Percentiles rank a stretch among this genome's conserved stretches.
Conservation (phyloP, 768 basidiomycete genomes). For the Leucosporidium scottii region DNA sequence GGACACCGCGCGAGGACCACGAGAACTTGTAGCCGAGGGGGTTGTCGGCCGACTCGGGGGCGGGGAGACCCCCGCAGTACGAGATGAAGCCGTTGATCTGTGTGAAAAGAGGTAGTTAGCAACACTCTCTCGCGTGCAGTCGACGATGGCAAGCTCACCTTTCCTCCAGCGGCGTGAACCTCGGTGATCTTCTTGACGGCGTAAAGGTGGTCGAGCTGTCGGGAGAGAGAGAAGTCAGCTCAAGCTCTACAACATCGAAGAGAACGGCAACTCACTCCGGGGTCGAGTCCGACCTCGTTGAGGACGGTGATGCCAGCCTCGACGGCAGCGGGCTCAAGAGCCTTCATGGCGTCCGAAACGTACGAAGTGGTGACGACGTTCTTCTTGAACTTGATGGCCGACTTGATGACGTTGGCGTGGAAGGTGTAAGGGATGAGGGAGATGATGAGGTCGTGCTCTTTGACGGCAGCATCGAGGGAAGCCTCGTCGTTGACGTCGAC, state of each 20-base stretch:
- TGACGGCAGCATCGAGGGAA: slow-evolving; percentile 72
- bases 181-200: slow-evolving; percentile 90
- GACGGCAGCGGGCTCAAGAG: slow-evolving; percentile 69
- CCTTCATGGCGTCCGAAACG: slow-evolving; percentile 83
- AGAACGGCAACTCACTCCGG: slow-evolving; percentile 54
- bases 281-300: slow-evolving; percentile 97
- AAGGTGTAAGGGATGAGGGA: slow-evolving; percentile 92
- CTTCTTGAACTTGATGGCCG: slow-evolving; percentile 80
- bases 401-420: slow-evolving; percentile 83
- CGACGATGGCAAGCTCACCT: slow-evolving; percentile 50
- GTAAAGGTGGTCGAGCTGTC: slow-evolving; percentile 66
- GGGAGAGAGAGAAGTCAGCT: not conserved
- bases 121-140: not conserved
- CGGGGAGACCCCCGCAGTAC: slow-evolving; percentile 93
- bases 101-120: not conserved
- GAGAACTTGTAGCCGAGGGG: slow-evolving; percentile 99
- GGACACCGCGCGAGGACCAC: slow-evolving; percentile 93
- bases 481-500: slow-evolving; percentile 66
- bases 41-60: slow-evolving; percentile 82
- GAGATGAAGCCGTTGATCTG: slow-evolving; percentile 85
- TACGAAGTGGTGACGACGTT: slow-evolving; percentile 96
- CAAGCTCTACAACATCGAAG: not conserved
- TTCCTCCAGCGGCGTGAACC: slow-evolving; percentile 88
- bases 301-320: slow-evolving; percentile 86
- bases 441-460: slow-evolving; percentile 84